phyloP scores from a whole-genome alignment of 176 grass and related monocot genomes.

The Cocos nucifera region DNA sequence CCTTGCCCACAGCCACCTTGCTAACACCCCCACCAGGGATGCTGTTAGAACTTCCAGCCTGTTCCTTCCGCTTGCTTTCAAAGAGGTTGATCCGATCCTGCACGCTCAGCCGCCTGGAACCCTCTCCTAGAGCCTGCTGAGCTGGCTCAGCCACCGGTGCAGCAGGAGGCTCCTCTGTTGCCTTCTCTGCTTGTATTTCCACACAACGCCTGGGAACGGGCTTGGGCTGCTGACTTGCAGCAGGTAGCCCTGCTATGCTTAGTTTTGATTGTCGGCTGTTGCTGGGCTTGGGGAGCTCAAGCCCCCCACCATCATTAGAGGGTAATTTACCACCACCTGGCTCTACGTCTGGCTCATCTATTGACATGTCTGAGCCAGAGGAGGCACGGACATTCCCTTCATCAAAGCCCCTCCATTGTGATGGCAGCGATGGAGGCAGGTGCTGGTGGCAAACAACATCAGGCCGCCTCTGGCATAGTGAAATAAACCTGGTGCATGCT shows the following conservation, averaged over 20 bases:
- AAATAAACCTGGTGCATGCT: slow-evolving; percentile 81
- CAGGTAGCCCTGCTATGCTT: not conserved
- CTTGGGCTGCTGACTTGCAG: slow-evolving; percentile 12
- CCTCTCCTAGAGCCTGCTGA: slow-evolving; percentile 15
- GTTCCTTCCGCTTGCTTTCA: slow-evolving; percentile 79
- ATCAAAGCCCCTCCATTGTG: slow-evolving; percentile 49
- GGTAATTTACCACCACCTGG: slow-evolving; percentile 16
- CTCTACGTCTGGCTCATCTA: slow-evolving; percentile 63
- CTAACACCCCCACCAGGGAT: slow-evolving; percentile 31
- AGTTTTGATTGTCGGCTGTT: slow-evolving; percentile 29
- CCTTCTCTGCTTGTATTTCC: slow-evolving; percentile 28
- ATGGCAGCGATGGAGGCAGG: slow-evolving; percentile 23
- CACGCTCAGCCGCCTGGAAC: slow-evolving; percentile 72
- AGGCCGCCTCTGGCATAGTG: slow-evolving; percentile 63
- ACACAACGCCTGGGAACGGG: not conserved
- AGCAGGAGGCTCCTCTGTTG: slow-evolving; percentile 30
- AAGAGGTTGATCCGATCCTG: slow-evolving; percentile 96
- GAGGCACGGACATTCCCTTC: slow-evolving; percentile 57
- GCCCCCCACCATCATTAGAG: slow-evolving; percentile 7
- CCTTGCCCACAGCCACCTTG: slow-evolving; percentile 54
- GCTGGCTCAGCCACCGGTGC: not conserved
- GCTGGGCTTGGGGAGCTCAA: slow-evolving; percentile 21
- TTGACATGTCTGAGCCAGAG: slow-evolving; percentile 92
- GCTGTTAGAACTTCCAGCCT: slow-evolving; percentile 61
- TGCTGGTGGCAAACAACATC: slow-evolving; percentile 44